Conservation (phyloP, 495 filamentous ascomycete species). For the Tuber melanosporum region DNA sequence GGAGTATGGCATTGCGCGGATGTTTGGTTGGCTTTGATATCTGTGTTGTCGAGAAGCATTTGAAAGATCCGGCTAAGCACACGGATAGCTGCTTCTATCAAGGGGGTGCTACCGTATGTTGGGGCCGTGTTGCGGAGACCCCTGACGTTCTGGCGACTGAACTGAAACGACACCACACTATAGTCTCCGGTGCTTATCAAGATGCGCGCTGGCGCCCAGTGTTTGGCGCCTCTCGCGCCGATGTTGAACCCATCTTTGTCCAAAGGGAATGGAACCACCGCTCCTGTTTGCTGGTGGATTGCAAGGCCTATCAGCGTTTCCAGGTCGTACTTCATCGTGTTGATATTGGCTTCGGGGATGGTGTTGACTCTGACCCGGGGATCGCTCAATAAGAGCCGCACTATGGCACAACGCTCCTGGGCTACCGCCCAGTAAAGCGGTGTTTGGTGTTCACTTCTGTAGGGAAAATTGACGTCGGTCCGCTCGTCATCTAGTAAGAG, state of each 20-base stretch:
- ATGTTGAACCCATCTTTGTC: neutral
- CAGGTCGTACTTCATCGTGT: neutral
- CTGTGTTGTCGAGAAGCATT: neutral
- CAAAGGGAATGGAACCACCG: neutral
- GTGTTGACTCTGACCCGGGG: neutral
- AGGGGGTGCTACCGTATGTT: neutral
- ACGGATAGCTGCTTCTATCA: neutral
- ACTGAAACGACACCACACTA: neutral
- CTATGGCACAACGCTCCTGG: neutral
- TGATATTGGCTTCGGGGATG: neutral
- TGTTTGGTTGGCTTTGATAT: neutral
- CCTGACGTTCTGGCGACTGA: neutral
- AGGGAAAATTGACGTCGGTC: neutral
- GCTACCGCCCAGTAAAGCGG: neutral
- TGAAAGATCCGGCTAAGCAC: neutral
- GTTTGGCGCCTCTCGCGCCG: neutral
- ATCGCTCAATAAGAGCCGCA: neutral
- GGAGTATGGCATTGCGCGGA: neutral
- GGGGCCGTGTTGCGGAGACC: neutral
- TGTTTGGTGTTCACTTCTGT: neutral
- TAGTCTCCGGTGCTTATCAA: neutral
- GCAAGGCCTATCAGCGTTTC: neutral
- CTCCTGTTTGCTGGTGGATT: neutral
- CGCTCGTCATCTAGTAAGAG: neutral
- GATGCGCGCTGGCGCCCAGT: neutral